Evolutionary conservation across 352 stramenopile genomes (phyloP).

Genomic region (Pythium insidiosum): DNA sequence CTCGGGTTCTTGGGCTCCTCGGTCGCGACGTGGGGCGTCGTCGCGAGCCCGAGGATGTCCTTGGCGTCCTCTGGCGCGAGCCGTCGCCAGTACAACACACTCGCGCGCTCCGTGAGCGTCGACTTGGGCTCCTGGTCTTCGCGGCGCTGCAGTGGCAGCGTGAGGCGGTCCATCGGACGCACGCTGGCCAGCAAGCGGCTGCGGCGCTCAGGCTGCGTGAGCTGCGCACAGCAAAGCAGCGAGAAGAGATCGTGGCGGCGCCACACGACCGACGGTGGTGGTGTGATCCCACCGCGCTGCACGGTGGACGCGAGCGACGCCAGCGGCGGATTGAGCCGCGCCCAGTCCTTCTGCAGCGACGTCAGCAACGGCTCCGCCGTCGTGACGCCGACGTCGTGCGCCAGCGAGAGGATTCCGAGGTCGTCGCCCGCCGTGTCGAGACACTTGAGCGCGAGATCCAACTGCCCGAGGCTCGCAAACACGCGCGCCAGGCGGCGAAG

Average conservation of each 20-base stretch:
- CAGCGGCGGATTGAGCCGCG: conserved; percentile 41
- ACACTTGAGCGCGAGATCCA: conserved; percentile 43
- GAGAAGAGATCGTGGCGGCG: conserved; percentile 45
- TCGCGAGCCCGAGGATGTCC: conserved; percentile 43
- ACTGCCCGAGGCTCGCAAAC: conserved; percentile 45
- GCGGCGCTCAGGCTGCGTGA: conserved; percentile 50
- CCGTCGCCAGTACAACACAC: conserved; percentile 54
- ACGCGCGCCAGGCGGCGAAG: conserved; percentile 35
- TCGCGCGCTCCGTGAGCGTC: conserved; percentile 11
- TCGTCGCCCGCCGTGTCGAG: conserved; percentile 70
- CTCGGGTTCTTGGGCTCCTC: conserved; percentile 50
- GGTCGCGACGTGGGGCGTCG: conserved; percentile 31
- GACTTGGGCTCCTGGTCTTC: neutral
- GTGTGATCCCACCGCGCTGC: conserved; percentile 1
- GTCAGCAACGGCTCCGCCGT: conserved; percentile 20
- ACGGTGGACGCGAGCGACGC: conserved; percentile 31
- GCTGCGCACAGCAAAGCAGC: conserved; percentile 53
- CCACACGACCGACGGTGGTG: conserved; percentile 8
- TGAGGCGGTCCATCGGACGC: conserved; percentile 38
- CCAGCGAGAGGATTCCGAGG: conserved; percentile 41
- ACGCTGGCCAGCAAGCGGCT: conserved; percentile 52
- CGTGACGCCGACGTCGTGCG: conserved; percentile 9
- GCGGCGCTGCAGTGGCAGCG: conserved; percentile 5
- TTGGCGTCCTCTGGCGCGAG: conserved; percentile 56
- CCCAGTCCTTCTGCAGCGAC: conserved; percentile 43